A percentile compares a stretch with the other conserved stretches of the same genome.
Evolutionary conservation across 1,139 yeast species (phyloP).

Genomic region (Pichia sp.): DNA sequence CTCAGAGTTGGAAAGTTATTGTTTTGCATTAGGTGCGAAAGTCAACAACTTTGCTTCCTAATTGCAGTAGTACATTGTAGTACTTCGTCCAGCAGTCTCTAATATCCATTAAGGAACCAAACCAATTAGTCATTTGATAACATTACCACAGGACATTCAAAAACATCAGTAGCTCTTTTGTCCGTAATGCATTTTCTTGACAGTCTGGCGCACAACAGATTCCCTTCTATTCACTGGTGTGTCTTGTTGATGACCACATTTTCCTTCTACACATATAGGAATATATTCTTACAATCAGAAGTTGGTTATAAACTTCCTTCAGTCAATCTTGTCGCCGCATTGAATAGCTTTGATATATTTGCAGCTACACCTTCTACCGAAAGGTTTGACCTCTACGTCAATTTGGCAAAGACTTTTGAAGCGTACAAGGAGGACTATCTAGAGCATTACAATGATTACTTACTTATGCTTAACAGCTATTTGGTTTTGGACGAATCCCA

Average conservation of each 20-base stretch:
- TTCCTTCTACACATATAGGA: constrained; percentile 16
- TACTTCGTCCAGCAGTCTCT: no score
- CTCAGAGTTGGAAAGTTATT: no score
- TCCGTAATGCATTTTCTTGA: background rate
- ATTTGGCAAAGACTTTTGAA: constrained; percentile 17
- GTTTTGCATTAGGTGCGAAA: no score
- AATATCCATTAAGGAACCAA: no score
- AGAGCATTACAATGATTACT: constrained; percentile 9
- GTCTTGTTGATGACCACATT: constrained; percentile 7
- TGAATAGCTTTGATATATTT: constrained; percentile 17
- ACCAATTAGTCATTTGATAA: no score
- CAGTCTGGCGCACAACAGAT: background rate
- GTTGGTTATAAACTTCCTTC: constrained; percentile 18
- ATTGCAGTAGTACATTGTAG: no score
- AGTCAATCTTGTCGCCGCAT: constrained; percentile 18
- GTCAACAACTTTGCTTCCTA: no score
- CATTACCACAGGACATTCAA: no score
- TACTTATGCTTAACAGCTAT: constrained; percentile 5
- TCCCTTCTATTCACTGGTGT: constrained; percentile 2
- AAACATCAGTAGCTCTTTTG: no score
- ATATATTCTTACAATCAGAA: constrained; percentile 19
- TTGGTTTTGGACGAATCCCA: constrained; percentile 9
- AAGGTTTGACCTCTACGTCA: constrained; percentile 16
- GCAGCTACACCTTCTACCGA: constrained; percentile 13
- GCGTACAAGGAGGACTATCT: constrained; percentile 10